Evolutionary conservation across 371 early-diverging fungal genomes (phyloP).

Genomic region (Smittium mucronatum): DNA sequence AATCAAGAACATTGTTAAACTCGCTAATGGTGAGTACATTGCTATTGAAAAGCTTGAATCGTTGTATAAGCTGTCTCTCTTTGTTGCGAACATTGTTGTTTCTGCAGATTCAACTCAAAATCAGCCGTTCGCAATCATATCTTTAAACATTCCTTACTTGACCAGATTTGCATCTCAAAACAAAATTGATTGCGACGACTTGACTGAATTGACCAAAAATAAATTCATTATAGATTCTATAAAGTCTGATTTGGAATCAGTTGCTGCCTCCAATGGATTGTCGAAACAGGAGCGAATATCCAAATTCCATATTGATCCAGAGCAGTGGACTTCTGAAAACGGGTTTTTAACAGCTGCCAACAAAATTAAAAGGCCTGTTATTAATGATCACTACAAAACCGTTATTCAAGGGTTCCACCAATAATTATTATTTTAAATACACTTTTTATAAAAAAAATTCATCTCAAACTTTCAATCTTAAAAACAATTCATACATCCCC

Average conservation of each 20-base stretch:
- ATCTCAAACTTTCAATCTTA: no score
- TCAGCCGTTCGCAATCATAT: conserved; percentile 29
- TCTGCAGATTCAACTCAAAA: conserved; percentile 47
- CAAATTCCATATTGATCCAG: conserved; percentile 51
- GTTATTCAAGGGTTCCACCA: no score
- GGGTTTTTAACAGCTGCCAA: conserved; percentile 80
- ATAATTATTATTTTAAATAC: no score
- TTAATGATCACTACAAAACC: conserved; percentile 50
- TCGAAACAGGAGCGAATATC: conserved; percentile 41
- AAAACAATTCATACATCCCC: no score
- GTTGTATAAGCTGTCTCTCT: conserved; percentile 58
- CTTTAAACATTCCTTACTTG: conserved; percentile 37
- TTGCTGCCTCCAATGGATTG: conserved; percentile 18
- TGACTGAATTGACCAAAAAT: conserved; percentile 16
- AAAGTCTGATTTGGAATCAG: not conserved
- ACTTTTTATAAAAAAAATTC: no score
- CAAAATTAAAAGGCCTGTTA: conserved; percentile 58
- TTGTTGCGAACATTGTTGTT: conserved; percentile 71
- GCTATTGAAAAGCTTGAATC: conserved; percentile 96
- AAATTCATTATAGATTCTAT: conserved; percentile 6
- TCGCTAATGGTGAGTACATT: conserved; percentile 87
- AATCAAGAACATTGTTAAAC: conserved; percentile 77
- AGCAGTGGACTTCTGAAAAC: conserved; percentile 80
- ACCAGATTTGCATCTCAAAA: conserved; percentile 26
- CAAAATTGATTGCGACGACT: conserved; percentile 15